These are phyloP conservation scores for Adenanthera pavonina DNA, from an alignment of 306 rosid species.

Conservation along the genomic window DNA sequence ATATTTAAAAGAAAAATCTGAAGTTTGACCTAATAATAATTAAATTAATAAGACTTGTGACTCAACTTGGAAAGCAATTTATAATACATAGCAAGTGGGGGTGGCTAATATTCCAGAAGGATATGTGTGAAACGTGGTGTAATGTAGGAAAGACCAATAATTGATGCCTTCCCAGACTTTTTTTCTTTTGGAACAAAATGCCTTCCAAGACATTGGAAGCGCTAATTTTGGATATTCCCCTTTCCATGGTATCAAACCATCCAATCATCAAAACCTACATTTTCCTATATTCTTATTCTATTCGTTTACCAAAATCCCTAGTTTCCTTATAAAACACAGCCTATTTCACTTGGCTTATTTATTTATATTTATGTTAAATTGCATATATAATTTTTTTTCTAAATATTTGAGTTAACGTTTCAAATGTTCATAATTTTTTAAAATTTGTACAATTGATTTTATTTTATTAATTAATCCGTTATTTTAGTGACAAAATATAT, in stretches of 20 bases:
- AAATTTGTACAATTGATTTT: too few species aligned
- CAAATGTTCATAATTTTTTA: too few species aligned
- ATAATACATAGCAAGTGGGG: background rate
- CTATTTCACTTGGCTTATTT: too few species aligned
- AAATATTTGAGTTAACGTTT: too few species aligned
- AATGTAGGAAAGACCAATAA: background rate
- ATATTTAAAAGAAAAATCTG: background rate
- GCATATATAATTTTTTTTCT: too few species aligned
- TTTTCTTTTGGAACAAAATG: background rate
- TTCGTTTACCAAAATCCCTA: too few species aligned
- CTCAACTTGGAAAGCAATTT: background rate
- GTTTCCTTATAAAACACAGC: too few species aligned
- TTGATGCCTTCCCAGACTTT: background rate
- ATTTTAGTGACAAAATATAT: too few species aligned
- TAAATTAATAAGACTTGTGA: background rate
- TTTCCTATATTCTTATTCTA: too few species aligned
- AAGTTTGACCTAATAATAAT: background rate
- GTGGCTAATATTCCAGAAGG: background rate
- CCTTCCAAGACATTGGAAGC: background rate
- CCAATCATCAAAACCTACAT: background rate
- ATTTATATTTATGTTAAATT: too few species aligned
- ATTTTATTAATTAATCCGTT: too few species aligned
- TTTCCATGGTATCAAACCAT: background rate
- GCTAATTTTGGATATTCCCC: background rate
- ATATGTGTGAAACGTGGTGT: background rate